Conservation (phyloP, 169 alveolate genomes). For the Plasmodium vivax region DNA sequence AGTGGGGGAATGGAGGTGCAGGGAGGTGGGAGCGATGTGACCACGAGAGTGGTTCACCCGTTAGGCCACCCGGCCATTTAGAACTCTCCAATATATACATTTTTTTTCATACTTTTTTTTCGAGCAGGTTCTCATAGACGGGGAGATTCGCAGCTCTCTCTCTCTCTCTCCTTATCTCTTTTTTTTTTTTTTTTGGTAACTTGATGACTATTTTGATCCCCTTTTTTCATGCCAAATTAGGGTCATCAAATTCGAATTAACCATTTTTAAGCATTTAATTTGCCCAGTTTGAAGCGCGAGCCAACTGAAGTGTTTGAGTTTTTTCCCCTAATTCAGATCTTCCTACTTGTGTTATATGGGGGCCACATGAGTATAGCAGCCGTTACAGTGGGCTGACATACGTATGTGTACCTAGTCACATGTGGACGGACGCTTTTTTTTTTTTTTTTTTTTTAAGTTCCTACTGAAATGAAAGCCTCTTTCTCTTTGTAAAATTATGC, state of each 20-base stretch:
- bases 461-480: background rate
- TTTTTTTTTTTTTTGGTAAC: background rate
- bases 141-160: background rate
- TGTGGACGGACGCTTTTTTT: background rate
- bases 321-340: background rate
- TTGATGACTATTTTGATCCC: background rate
- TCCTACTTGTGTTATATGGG: background rate
- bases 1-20: background rate
- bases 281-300: background rate
- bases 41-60: background rate
- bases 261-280: background rate
- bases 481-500: background rate
- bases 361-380: background rate
- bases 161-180: background rate
- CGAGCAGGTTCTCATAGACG: slow-evolving; percentile 35
- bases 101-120: background rate
- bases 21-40: background rate
- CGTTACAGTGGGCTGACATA: background rate
- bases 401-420: background rate
- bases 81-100: background rate
- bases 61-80: background rate
- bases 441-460: background rate
- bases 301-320: background rate
- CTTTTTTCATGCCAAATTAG: background rate
- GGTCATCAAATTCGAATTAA: background rate